These are phyloP conservation scores for Craterostigma plantagineum DNA, from an alignment of 257 asterid genomes.

Conservation along the genomic window DNA sequence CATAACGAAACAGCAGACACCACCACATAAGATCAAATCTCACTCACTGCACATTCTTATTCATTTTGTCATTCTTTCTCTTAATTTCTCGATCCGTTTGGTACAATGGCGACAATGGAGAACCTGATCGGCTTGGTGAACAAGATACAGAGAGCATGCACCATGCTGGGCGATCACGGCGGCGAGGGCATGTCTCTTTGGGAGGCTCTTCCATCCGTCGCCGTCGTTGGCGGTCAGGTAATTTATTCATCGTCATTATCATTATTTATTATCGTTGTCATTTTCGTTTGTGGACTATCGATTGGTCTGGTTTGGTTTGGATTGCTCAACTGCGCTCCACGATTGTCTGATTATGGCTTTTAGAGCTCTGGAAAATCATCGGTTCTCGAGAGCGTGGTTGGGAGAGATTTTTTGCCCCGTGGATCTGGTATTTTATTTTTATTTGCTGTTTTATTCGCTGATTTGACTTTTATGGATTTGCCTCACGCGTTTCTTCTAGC, in stretches of 20 bases:
- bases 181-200: conserved; percentile 95
- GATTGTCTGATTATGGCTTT: too few species aligned
- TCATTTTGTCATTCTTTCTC: too few species aligned
- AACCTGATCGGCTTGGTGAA: too few species aligned
- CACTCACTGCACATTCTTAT: too few species aligned
- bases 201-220: conserved; percentile 99
- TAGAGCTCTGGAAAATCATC: conserved; percentile 98
- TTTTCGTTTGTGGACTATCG: too few species aligned
- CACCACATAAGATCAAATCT: too few species aligned
- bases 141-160: too few species aligned
- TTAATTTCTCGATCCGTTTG: too few species aligned
- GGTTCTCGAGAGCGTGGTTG: conserved; percentile 91
- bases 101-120: too few species aligned
- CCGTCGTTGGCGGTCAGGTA: conserved; percentile 99
- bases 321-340: too few species aligned
- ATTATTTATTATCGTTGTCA: background rate
- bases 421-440: conserved; percentile 53
- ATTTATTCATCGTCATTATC: background rate
- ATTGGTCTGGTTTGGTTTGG: too few species aligned
- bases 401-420: conserved; percentile 95
- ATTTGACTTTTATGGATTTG: conserved; percentile 4
- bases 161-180: conserved; percentile 93
- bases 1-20: too few species aligned
- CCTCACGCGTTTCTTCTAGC: background rate
- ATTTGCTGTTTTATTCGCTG: background rate